Evolutionary conservation across 1,284 basidiomycete genomes (phyloP).

Genomic region (Rhodofomes roseus): DNA sequence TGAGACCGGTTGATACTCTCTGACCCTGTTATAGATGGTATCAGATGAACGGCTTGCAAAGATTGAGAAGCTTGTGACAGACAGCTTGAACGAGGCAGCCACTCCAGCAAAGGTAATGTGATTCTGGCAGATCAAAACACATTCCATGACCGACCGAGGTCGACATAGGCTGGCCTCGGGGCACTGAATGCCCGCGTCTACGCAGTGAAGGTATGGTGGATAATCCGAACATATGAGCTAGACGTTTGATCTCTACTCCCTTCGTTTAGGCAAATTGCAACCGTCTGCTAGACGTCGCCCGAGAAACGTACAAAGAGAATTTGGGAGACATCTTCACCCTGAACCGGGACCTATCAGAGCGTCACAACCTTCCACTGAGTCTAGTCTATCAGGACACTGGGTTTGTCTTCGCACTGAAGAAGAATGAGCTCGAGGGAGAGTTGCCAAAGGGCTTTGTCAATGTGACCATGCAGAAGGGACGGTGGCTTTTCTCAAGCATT

Average conservation of each 20-base stretch:
- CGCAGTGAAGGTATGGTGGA: slow-evolving; percentile 62
- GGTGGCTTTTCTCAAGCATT: slow-evolving; percentile 74
- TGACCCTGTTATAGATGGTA: slow-evolving; percentile 51
- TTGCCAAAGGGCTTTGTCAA: slow-evolving; percentile 73
- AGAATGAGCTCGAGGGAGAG: slow-evolving; percentile 55
- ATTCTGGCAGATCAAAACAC: slow-evolving; percentile 2
- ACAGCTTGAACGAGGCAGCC: slow-evolving; percentile 71
- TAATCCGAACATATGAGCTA: too few relatives aligned
- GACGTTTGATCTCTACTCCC: neutral
- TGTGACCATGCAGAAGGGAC: slow-evolving; percentile 60
- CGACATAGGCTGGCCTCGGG: slow-evolving; percentile 56
- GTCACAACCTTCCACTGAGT: slow-evolving; percentile 59
- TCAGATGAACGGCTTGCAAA: slow-evolving; percentile 62
- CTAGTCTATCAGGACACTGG: slow-evolving; percentile 69
- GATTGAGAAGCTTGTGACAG: slow-evolving; percentile 57
- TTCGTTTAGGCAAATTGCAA: slow-evolving; percentile 64
- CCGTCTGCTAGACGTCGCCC: slow-evolving; percentile 85
- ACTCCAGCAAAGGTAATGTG: slow-evolving; percentile 49
- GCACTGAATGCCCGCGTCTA: slow-evolving; percentile 77
- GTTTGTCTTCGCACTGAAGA: slow-evolving; percentile 70
- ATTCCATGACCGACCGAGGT: neutral
- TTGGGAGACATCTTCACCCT: slow-evolving; percentile 79
- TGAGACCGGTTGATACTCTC: neutral
- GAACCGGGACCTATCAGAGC: slow-evolving; percentile 51
- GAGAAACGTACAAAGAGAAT: slow-evolving; percentile 91